phyloP scores from a whole-genome alignment of 495 filamentous ascomycete species.

The Staphylotrichum longicolle region DNA sequence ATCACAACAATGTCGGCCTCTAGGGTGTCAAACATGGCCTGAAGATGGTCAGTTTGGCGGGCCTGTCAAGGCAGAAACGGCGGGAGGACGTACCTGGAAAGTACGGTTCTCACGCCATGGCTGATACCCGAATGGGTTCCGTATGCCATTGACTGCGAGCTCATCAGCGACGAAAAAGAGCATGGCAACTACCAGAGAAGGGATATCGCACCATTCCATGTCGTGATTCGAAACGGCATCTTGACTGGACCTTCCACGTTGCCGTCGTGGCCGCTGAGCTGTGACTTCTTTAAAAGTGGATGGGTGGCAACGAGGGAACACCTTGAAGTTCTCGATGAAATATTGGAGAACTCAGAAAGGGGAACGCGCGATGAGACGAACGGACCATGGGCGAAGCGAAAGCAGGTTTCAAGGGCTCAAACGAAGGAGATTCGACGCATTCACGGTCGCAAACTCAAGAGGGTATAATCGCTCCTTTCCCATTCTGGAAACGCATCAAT shows the following conservation, averaged over 20 bases:
- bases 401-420: neutral
- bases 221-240: slow-evolving; percentile 81
- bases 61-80: neutral
- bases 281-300: neutral
- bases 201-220: slow-evolving; percentile 72
- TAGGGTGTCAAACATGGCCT: slow-evolving; percentile 92
- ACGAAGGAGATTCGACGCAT: neutral
- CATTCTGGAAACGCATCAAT: too few relatives aligned
- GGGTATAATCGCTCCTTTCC: too few relatives aligned
- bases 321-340: too few relatives aligned
- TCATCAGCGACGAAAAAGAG: slow-evolving; percentile 1
- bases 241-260: neutral
- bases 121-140: slow-evolving; percentile 94
- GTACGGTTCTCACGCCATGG: slow-evolving; percentile 88
- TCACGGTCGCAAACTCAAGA: neutral
- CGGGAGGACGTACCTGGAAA: slow-evolving; percentile 60
- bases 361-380: neutral
- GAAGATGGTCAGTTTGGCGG: neutral
- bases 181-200: slow-evolving; percentile 1
- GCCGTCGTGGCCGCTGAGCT: neutral
- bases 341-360: neutral
- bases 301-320: too few relatives aligned
- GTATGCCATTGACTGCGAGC: slow-evolving; percentile 82
- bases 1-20: slow-evolving; percentile 93
- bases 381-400: neutral